Evolutionary conservation across 495 filamentous ascomycete genomes (phyloP).

Genomic region (Podospora conica): DNA sequence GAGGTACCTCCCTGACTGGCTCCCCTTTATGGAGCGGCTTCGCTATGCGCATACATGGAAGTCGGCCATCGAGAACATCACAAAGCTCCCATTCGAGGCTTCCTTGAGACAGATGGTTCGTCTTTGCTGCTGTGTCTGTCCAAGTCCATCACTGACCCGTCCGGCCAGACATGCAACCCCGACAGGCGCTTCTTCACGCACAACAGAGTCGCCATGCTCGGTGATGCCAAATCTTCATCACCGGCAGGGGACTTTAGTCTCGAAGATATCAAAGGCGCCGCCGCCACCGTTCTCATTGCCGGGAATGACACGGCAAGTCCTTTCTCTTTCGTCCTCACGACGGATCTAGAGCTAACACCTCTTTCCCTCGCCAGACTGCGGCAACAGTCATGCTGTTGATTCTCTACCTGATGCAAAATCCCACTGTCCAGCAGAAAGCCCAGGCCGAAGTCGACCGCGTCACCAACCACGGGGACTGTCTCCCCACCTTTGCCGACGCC

Average conservation of each 20-base stretch:
- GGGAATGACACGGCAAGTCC: slow-evolving; percentile 42
- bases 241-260: slow-evolving; percentile 29
- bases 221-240: slow-evolving; percentile 21
- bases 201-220: slow-evolving; percentile 23
- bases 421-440: slow-evolving; percentile 45
- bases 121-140: neutral
- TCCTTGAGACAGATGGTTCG: slow-evolving; percentile 25
- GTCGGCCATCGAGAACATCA: slow-evolving; percentile 31
- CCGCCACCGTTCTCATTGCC: slow-evolving; percentile 45
- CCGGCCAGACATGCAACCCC: slow-evolving; percentile 9
- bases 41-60: slow-evolving; percentile 33
- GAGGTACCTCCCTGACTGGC: slow-evolving; percentile 35
- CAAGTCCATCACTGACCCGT: neutral
- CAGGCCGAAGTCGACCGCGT: slow-evolving; percentile 55
- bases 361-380: slow-evolving; percentile 22
- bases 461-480: slow-evolving; percentile 35
- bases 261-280: slow-evolving; percentile 44
- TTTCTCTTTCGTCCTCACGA: neutral
- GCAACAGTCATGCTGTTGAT: slow-evolving; percentile 37
- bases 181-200: slow-evolving; percentile 31
- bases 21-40: slow-evolving; percentile 37
- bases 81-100: slow-evolving; percentile 25
- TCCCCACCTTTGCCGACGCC: slow-evolving; percentile 48
- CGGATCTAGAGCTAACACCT: neutral
- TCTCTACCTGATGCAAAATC: slow-evolving; percentile 39